These are phyloP conservation scores for Mycena vitilis DNA, from an alignment of 768 basidiomycete species.

Conservation along the genomic window DNA sequence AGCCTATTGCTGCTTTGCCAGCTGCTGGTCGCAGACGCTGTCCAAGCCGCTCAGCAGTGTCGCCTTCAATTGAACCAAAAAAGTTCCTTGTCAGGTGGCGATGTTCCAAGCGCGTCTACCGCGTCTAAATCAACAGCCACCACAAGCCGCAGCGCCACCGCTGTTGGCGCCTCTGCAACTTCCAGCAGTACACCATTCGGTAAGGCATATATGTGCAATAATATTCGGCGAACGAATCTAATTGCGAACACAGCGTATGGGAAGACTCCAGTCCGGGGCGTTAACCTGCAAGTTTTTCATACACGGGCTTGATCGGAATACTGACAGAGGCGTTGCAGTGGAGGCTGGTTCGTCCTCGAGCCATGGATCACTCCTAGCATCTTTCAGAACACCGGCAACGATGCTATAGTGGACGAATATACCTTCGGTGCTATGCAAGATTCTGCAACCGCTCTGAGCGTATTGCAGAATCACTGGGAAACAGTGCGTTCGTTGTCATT, in stretches of 20 bases:
- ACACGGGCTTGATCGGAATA: background rate
- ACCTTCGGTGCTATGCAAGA: conserved; percentile 69
- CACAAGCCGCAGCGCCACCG: background rate
- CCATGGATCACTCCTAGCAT: conserved; percentile 86
- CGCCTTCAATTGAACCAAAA: conserved; percentile 37
- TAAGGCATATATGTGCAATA: background rate
- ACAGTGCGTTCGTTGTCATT: conserved; percentile 48
- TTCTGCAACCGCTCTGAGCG: conserved; percentile 51
- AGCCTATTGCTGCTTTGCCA: conserved; percentile 40
- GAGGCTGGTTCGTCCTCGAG: conserved; percentile 77
- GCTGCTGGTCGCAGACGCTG: conserved; percentile 30
- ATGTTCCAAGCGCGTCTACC: conserved; percentile 10
- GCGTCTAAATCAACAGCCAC: conserved; percentile 20
- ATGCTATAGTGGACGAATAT: conserved; percentile 68
- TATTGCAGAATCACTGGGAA: conserved; percentile 67
- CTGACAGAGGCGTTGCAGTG: conserved; percentile 47
- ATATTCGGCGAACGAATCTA: background rate
- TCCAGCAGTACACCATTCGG: conserved; percentile 34
- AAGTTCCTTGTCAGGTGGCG: conserved; percentile 27
- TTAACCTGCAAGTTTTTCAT: conserved; percentile 64
- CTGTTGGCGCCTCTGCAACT: conserved; percentile 1
- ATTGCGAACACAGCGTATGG: conserved; percentile 40
- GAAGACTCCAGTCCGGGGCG: conserved; percentile 62
- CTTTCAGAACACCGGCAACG: conserved; percentile 71
- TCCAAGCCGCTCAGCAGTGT: conserved; percentile 46